Evolutionary conservation across 139 green algal species (phyloP).

Genomic region (Micractinium sp.): DNA sequence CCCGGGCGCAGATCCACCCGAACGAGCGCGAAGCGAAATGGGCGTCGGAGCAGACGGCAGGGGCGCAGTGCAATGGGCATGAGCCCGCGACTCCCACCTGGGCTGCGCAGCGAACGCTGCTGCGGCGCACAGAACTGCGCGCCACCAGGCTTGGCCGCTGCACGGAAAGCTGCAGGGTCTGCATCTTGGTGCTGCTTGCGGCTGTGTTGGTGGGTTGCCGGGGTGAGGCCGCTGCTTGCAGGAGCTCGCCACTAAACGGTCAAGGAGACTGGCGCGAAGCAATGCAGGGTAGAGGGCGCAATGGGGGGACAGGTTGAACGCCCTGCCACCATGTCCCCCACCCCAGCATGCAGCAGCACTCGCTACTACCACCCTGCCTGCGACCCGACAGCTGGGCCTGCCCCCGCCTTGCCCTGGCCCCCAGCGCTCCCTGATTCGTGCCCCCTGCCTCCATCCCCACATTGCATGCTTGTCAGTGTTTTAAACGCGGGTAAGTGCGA

Average conservation of each 20-base stretch:
- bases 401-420: too few species aligned
- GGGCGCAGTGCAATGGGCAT: not conserved
- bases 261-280: not conserved
- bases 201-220: not conserved
- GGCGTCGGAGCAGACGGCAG: too few species aligned
- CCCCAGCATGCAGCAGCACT: not conserved
- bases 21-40: not conserved
- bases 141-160: not conserved
- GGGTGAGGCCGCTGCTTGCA: too few species aligned
- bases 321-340: not conserved
- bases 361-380: not conserved
- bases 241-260: too few species aligned
- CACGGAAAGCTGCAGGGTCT: not conserved
- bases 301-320: not conserved
- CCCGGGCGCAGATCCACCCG: too few species aligned
- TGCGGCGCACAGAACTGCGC: not conserved
- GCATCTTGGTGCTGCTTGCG: not conserved
- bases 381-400: not conserved
- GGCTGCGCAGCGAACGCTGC: not conserved
- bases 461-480: too few species aligned
- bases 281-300: not conserved
- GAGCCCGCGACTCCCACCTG: not conserved
- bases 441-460: too few species aligned
- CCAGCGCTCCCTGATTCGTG: too few species aligned
- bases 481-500: too few species aligned